Evolutionary conservation across 2,329 filamentous ascomycete genomes (phyloP).

Genomic region (Monosporascus sp.): DNA sequence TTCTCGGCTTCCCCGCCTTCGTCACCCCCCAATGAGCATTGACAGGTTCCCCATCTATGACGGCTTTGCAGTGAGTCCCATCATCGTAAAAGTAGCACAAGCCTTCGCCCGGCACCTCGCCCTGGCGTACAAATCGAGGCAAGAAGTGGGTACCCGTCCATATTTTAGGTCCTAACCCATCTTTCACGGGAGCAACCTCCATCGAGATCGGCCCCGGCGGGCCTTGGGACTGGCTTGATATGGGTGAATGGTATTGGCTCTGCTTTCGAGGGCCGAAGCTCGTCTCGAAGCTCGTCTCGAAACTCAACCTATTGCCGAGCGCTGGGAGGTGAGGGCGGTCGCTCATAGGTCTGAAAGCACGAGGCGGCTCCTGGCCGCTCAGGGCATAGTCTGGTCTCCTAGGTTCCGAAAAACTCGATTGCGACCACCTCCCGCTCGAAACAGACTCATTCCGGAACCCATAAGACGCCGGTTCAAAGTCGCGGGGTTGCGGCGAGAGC

Average conservation of each 20-base stretch:
- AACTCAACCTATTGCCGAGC: slow-evolving; percentile 16
- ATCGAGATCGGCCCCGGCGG: slow-evolving; percentile 26
- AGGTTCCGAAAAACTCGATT: slow-evolving; percentile 38
- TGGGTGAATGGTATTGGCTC: slow-evolving; percentile 15
- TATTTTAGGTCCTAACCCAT: slow-evolving; percentile 60
- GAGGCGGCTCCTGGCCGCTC: slow-evolving; percentile 36
- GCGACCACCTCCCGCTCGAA: slow-evolving; percentile 29
- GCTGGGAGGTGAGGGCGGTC: slow-evolving; percentile 22
- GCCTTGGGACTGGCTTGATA: slow-evolving; percentile 22
- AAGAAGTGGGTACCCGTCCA: slow-evolving; percentile 64
- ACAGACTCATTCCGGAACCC: slow-evolving; percentile 14
- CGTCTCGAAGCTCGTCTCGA: slow-evolving; percentile 20
- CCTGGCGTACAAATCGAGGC: slow-evolving; percentile 58
- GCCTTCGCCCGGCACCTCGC: slow-evolving; percentile 70
- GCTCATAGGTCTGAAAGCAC: slow-evolving; percentile 18
- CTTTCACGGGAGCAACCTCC: slow-evolving; percentile 47
- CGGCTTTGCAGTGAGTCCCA: slow-evolving; percentile 72
- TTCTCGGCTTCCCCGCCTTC: slow-evolving; percentile 88
- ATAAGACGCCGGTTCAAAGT: slow-evolving; percentile 28
- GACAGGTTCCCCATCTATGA: slow-evolving; percentile 79
- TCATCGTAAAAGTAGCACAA: slow-evolving; percentile 84
- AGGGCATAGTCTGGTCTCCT: slow-evolving; percentile 41
- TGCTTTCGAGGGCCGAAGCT: slow-evolving; percentile 20
- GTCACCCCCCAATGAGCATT: slow-evolving; percentile 93
- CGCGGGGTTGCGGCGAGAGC: slow-evolving; percentile 39